phyloP scores from a whole-genome alignment of 1,139 yeast species.

The Blastobotrys capitulatus region DNA sequence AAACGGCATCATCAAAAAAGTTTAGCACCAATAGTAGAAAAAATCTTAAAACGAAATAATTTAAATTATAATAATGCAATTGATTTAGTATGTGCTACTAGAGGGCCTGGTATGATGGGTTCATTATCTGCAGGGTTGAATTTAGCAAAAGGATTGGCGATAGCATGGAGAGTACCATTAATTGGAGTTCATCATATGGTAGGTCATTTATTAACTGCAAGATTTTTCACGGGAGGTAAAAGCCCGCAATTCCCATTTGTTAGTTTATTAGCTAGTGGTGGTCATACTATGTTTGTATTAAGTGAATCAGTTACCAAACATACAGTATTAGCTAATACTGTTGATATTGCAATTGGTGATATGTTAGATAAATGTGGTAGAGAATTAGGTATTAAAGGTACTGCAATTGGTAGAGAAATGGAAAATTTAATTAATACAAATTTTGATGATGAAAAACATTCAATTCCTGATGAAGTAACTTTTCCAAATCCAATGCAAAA shows the following conservation, averaged over 20 bases:
- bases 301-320: conserved; percentile 60
- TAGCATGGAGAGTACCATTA: conserved; percentile 72
- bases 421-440: conserved; percentile 50
- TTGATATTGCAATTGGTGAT: conserved; percentile 92
- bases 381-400: conserved; percentile 71
- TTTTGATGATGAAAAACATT: conserved; percentile 19
- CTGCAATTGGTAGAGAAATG: conserved; percentile 79
- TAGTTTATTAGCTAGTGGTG: conserved; percentile 84
- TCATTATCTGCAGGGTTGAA: conserved; percentile 78
- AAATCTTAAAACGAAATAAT: conserved; percentile 33
- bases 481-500: conserved; percentile 52
- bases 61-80: conserved; percentile 39
- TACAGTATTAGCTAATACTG: conserved; percentile 64
- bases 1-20: conserved; percentile 66
- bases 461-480: conserved; percentile 31
- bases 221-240: conserved; percentile 40
- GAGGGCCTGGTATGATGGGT: conserved; percentile 98
- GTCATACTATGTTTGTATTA: conserved; percentile 84
- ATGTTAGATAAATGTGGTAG: conserved; percentile 91
- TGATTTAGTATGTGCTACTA: conserved; percentile 78
- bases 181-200: conserved; percentile 96
- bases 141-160: conserved; percentile 75
- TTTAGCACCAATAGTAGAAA: conserved; percentile 44
- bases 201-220: conserved; percentile 76
- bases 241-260: conserved; percentile 68